Base-by-base conservation (phyloP, 139 green algal genomes). In the Tetradesmus lagerheimii region DNA sequence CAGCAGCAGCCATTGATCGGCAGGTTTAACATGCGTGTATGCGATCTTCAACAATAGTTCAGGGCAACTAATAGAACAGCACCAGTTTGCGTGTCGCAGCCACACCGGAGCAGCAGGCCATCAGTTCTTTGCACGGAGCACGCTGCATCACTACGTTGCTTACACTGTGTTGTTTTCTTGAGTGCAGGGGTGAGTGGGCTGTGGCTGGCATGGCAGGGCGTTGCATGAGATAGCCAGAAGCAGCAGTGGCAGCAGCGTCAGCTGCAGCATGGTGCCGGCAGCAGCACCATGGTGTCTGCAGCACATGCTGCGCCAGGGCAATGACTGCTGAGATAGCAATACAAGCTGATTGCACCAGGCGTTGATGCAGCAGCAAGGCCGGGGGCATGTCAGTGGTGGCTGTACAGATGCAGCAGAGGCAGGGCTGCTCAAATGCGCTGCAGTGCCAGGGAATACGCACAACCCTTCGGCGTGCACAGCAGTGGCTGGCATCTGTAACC, bases 1-100 rank as follows among this genome's bases (percentile, higher is more conserved):
- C 91, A 84, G 57, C 50, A 75, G 91, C 67, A 93, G 77, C 37
- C 29, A 34, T 15, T 18, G 37, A 62, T 29, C 77, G 37, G 29
- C 77, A 57, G 35, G 77, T 29, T 16, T 12, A 34, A 71, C 25
- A 31, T 71, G 57, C 23, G 45, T 31, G 5, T 23, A 31, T 20
- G 47, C 20, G 8, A 31, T 71, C 15, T 71, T n/a, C 20, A 27
- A 1, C 20, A 31, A 9, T 31, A 31, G 12, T 31, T n/a, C 31
- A 1, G 16, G 31, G 20, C 57, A n/a, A 71, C 5, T 11, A n/a
- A 0, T 9, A n/a, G 9, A 31, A 71, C 23, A 71, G 20, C 57
- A 71, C 2, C 57, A 18, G 57, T 23, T n/a, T n/a, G 20, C 25
- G 57, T 71, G 57, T 71, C 57, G 57, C 57, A 71, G 57, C 57